Evolutionary conservation across 2,329 filamentous ascomycete genomes (phyloP), one percentile per base, ranked within the genome.

Genomic region (Bretziella fagacearum): DNA sequence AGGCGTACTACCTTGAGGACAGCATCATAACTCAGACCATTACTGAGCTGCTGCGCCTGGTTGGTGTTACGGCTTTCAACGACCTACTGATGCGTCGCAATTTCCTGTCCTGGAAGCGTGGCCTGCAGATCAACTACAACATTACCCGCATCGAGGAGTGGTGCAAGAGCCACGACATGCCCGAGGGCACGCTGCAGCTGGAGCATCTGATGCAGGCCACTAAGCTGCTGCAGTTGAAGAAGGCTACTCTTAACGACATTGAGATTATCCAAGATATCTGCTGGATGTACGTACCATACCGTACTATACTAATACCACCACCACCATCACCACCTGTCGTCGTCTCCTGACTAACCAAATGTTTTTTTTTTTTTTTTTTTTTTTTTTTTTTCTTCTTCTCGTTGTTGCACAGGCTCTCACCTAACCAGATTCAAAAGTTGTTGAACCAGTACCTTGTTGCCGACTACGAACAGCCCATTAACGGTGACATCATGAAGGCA

Each of bases 141-240:
- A 98, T 98, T 62, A 98, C 91, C 20, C 78, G 91, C 49, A 98
- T 98, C 53, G 91, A 98, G 63, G 91, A 98, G 65, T 98, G 91
- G 91, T 98, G 91, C 68, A 98, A 98, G 77, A 94, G 87, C 59
- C 93, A 98, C 62, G 91, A 96, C 56, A 96, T 98, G 89, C 91
- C 91, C 1, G 89, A 98, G 64, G 91, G 91, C 47, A 98, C 89
- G 25, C 73, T 98, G 46, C 89, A 96, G 66, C 74, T 98, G 48
- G 91, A 98, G 69, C 91, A 98, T 69, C 67, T 98, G 56, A 98
- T 98, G 91, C 89, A 96, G 84, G 91, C 91, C 46, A 98, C 91
- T 17, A 98, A 98, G 68, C 79, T 98, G 53, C 72, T 98, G 54
- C 91, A 98, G 63, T 71, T 98, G 53, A 98, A 98, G 79, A 98